Evolutionary conservation across 192 early-diverging fungal genomes (phyloP), one percentile per base, ranked within the genome.

Genomic region (Podila epigama): DNA sequence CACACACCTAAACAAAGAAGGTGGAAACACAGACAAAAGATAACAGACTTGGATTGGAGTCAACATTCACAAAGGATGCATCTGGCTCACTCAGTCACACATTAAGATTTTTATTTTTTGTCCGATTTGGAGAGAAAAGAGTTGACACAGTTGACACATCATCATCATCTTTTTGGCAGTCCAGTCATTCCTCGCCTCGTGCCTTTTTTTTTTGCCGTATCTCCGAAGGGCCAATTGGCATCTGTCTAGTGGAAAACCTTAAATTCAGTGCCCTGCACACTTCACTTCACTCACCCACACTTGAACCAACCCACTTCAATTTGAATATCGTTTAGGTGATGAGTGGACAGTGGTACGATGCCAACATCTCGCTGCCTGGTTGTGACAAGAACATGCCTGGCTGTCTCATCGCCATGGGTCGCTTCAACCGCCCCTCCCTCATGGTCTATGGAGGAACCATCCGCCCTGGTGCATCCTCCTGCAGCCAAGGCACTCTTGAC

Each of bases 401-500:
- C 44, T 89, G 88, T 66, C 77, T 99, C 57, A 98, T 99, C 55
- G 97, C 98, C 51, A 97, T 98, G 93, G 95, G 89, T 29, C 89
- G 98, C 39, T 68, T 96, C 63, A 98, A 99, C 81, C 92, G 98
- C 35, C 98, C 98, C 36, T 95, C 96, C 1, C 69, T 99, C 40
- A 96, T 99, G 91, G 91, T 99, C 18, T 99, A 99, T 69, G 98
- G 98, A 70, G 98, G 98, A 53, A 97, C 97, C 29, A 98, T 97
- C 79, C 84, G 87, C 40, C 90, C 97, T 9, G 98, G 92, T 54
- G 60, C 80, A 48, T 81, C 85, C 8, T 66, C 83, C 15, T 92
- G 93, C 75, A 73, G 66, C 60, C 89, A 90, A 58, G 85, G 88
- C 34, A 84, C 83, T 10, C 82, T 98, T 58, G 98, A 99, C 84